These are phyloP conservation scores for Botrytis deweyae DNA, from an alignment of 2,329 filamentous ascomycete species.

Conservation along the genomic window DNA sequence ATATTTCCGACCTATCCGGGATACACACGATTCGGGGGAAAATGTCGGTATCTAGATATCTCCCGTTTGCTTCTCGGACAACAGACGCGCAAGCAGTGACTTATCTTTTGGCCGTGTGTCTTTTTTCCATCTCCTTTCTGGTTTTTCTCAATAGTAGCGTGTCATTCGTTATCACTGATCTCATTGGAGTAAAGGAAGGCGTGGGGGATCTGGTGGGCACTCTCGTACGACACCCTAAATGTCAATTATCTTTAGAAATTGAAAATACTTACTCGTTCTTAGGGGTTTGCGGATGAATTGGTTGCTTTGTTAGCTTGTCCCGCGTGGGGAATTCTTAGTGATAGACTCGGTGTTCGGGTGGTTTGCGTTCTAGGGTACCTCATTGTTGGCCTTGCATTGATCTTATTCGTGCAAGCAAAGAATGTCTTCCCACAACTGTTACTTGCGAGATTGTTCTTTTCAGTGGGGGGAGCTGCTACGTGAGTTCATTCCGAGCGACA, in stretches of 20 bases:
- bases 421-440: conserved; percentile 89
- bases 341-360: conserved; percentile 72
- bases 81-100: conserved; percentile 64
- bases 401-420: conserved; percentile 78
- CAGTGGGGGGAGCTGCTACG: conserved; percentile 85
- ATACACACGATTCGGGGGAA: conserved; percentile 13
- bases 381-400: conserved; percentile 74
- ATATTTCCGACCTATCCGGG: conserved; percentile 6
- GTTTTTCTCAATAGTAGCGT: conserved; percentile 85
- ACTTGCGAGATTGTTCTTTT: conserved; percentile 82
- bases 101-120: conserved; percentile 77
- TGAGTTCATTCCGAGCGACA: conserved; percentile 44
- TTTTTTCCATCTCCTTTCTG: conserved; percentile 86
- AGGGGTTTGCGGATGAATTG: conserved; percentile 78
- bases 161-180: conserved; percentile 81
- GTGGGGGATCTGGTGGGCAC: conserved; percentile 83
- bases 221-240: conserved; percentile 42
- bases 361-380: conserved; percentile 76
- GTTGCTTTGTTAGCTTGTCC: conserved; percentile 80
- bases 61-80: conserved; percentile 59
- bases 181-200: conserved; percentile 69
- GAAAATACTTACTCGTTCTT: conserved; percentile 17
- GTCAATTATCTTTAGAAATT: conserved; percentile 2
- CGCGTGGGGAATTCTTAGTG: conserved; percentile 74
- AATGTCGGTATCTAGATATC: conserved; percentile 33